Evolutionary conservation across 2,329 filamentous ascomycete genomes (phyloP), one percentile per base, ranked within the genome.

Genomic region (Penicillium freii): DNA sequence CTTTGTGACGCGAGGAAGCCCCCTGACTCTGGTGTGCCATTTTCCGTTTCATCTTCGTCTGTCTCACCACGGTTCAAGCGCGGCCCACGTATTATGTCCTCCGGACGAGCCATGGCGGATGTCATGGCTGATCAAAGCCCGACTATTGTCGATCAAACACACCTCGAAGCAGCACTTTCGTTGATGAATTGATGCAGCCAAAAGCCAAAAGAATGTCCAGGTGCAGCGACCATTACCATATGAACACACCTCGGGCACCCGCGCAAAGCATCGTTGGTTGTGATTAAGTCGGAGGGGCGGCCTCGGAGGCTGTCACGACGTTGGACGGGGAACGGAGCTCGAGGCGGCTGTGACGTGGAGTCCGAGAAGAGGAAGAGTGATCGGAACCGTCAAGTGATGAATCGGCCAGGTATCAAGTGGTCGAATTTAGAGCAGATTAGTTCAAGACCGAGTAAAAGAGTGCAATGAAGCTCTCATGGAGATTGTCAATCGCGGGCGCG

Each of bases 101-200:
- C 75, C 43, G 71, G 65, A 52, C 72, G 73, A 55, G 64, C 62
- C 72, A 76, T 77, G 45, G 70, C 69, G 59, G 69, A 66, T 57
- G 73, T 62, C 69, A 71, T 70, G 49, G 39, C 59, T 51, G 57
- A 55, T 40, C 19, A n/a, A 23, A 27, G 36, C 36, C 40, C 7
- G 23, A 47, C n/a, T 29, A 25, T 38, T 48, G 19, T 51, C 23
- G 31, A 60, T 50, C 42, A 57, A 39, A 27, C n/a, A 31, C 38
- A 54, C 23, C 17, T 9, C 40, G 29, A 45, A 19, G 38, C 45
- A 21, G n/a, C 54, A 44, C 15, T 29, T 53, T 46, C 6, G 11
- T 54, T 17, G 31, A 43, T 11, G 42, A 40, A 31, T 31, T 15
- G 31, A 48, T 54, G 33, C 39, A 29, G 9, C 43, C 19, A 42